phyloP scores from a whole-genome alignment of 768 basidiomycete genomes.

The Hygrocybe punicea region DNA sequence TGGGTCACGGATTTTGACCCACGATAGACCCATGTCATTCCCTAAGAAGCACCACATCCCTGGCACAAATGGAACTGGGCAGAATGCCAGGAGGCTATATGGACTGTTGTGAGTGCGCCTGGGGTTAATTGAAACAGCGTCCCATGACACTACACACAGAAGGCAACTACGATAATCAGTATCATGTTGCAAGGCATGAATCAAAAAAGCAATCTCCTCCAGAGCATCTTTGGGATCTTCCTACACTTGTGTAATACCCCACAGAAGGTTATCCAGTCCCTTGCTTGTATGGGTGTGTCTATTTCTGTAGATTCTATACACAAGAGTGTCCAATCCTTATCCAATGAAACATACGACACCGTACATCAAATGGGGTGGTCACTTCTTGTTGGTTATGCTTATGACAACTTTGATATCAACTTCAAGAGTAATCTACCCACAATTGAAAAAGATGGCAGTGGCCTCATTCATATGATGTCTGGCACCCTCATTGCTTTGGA shows the following conservation, averaged over 20 bases:
- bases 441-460: slow-evolving; percentile 22
- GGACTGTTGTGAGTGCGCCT: neutral
- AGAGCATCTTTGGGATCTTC: slow-evolving; percentile 6
- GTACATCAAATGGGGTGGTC: slow-evolving; percentile 22
- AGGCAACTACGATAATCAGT: neutral
- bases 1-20: too few relatives aligned
- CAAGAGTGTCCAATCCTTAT: slow-evolving; percentile 22
- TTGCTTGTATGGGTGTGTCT: slow-evolving; percentile 30
- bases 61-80: neutral
- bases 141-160: neutral
- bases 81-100: neutral
- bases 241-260: slow-evolving; percentile 26
- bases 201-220: neutral
- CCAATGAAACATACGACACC: slow-evolving; percentile 14
- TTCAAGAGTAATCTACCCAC: slow-evolving; percentile 30
- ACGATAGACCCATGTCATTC: too few relatives aligned
- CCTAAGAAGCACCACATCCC: too few relatives aligned
- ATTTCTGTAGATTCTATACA: slow-evolving; percentile 26
- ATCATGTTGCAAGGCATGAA: slow-evolving; percentile 3
- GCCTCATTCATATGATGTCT: slow-evolving; percentile 35
- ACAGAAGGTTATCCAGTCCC: slow-evolving; percentile 25
- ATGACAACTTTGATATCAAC: slow-evolving; percentile 45
- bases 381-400: slow-evolving; percentile 30
- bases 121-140: neutral
- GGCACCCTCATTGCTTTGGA: slow-evolving; percentile 28